Base-by-base conservation (phyloP, 2,329 filamentous ascomycete species). In the Penicillium sp. region DNA sequence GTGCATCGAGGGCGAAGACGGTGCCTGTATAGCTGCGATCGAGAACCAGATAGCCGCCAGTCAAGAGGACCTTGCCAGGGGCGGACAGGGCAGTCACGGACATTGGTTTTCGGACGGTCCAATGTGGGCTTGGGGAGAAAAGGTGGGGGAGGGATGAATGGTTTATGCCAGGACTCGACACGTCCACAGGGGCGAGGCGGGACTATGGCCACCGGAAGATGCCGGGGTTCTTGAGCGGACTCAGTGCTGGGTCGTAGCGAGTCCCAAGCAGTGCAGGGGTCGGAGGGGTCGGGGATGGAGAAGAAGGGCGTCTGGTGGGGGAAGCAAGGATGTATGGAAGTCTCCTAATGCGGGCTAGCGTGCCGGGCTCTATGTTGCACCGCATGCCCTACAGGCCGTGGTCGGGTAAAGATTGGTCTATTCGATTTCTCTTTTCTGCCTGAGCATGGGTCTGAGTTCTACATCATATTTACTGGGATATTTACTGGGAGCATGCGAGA, bases 31-130 rank as follows among this genome's bases (percentile, higher is more conserved):
- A 89, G 46, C 78, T 74, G 46, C 87, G 81, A 71, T 97, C 91
- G 31, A 98, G 82, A 15, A 96, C 91, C 31, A 97, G 81, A 68
- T 97, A 98, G 47, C 93, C 93, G 49, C 93, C 93, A 3, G 91
- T 88, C 38, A 97, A 79, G 50, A 98, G 79, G 45, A 98, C 93
- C 73, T 98, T 98, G 55, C 93, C 93, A 13, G 93, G 93, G 15
- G 93, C 91, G 48, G 93, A 97, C 51, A 94, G 80, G 59, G 83
- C 84, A 34, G 70, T 67, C 39, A 57, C 50, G 4, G 55, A 50
- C 21, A 54, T 49, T 26, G 58, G 49, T 45, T 39, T 36, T 18
- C 45, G 40, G 29, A 45, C 42, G 49, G 53, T 38, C 13, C 34
- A 36, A 10, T 42, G 39, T 43, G 41, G 30, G 33, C 27, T 39